Evolutionary conservation across 805 yeast species (phyloP), one percentile per base, ranked within the genome.

Genomic region (Metschnikowia cubensis): DNA sequence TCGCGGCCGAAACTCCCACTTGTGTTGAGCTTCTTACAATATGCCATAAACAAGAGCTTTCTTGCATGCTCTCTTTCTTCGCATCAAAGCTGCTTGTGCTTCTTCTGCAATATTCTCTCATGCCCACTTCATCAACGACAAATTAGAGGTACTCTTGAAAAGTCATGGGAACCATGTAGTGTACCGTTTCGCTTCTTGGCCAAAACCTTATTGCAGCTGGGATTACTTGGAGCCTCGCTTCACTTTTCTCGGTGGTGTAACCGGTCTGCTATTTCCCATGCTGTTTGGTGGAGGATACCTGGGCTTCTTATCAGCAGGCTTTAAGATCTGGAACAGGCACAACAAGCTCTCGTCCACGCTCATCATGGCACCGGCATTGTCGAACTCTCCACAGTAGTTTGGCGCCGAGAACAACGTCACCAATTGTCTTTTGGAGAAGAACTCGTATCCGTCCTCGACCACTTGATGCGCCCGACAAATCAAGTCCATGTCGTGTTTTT

Each of bases 331-430:
- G 83, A 92, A 92, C 15, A 97, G 91, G 76, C 99, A 92, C 63
- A 92, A 78, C 64, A 92, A 80, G 70, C 92, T 85, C 74, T 94
- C 98, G 70, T 94, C 98, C 50, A 92, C 98, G 64, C 95, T 84
- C 99, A 92, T 92, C 98, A 94, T 94, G 38, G 99, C 99, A 65
- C 98, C 99, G 2, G 98, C 97, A 66, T 92, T 92, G 71, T 92
- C 99, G 67, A 92, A 92, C 71, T 94, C 98, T 63, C 99, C 99
- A 80, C 98, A 94, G 70, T 91, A 91, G 73, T 94, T 94, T 61
- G 99, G 99, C 50, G 99, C 99, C 48, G 94, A 84, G 69, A 92
- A 92, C 59, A 92, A 77, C 32, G 99, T 92, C 45, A 92, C 98
- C 66, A 92, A 80, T 72, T 92, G 98, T 66, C 98, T 86, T 70